phyloP scores from a whole-genome alignment of 2,329 filamentous ascomycete genomes.

The Apiospora malaysiana region DNA sequence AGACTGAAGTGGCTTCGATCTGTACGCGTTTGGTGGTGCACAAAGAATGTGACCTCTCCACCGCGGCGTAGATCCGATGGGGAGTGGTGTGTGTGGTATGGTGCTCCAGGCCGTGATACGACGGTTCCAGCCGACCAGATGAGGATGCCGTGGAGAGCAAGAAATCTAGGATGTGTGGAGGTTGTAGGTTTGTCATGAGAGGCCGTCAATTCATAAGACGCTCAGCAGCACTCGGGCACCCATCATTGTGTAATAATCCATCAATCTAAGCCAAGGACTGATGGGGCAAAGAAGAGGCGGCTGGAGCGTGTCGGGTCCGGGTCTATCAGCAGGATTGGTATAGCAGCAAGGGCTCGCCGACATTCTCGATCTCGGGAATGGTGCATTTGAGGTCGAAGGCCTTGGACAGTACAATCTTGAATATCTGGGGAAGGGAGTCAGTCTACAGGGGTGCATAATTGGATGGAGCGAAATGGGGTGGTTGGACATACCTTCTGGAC shows the following conservation, averaged over 20 bases:
- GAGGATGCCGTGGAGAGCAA: background rate
- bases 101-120: slow-evolving; percentile 10
- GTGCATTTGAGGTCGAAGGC: slow-evolving; percentile 99
- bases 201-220: slow-evolving; percentile 23
- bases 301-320: background rate
- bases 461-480: background rate
- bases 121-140: slow-evolving; percentile 19
- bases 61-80: background rate
- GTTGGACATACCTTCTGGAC: slow-evolving; percentile 80
- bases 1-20: background rate
- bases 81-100: background rate
- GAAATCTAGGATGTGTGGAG: slow-evolving; percentile 5
- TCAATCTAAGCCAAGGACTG: background rate
- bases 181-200: slow-evolving; percentile 18
- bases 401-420: slow-evolving; percentile 99
- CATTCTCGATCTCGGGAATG: slow-evolving; percentile 97
- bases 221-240: background rate
- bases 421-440: slow-evolving; percentile 69
- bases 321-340: slow-evolving; percentile 70
- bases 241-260: background rate
- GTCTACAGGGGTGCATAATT: slow-evolving; percentile 5
- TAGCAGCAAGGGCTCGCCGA: slow-evolving; percentile 91
- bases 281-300: background rate
- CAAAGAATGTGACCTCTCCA: background rate
- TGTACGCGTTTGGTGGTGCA: background rate